Evolutionary conservation across 345 rosid genomes (phyloP), one percentile per base, ranked within the genome.

Genomic region (Eucalyptus regnans): DNA sequence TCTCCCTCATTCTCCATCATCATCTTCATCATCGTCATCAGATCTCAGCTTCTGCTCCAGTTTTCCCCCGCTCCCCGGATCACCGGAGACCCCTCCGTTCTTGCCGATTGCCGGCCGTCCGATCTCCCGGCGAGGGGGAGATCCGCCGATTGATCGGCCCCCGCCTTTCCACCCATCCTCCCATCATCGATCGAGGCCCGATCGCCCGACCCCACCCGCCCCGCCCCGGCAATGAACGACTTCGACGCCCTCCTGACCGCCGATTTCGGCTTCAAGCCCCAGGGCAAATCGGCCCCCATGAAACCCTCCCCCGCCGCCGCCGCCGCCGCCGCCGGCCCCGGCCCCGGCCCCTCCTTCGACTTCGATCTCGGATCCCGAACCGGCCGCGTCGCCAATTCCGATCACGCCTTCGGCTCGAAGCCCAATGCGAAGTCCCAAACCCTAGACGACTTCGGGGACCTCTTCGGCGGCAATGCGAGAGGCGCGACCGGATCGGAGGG

Each of bases 221-320:
- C 79, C 60, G 11, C 66, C 46, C 71, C 86, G 17, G 51, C 79
- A 80, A 93, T 93, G 95, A 93, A 93, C 83, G 95, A 93, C 89
- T 92, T 93, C 51, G 91, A 91, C 13, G 93, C 92, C 50, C 50
- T 92, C 86, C 60, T 93, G 51, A 89, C 90, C 87, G 90, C 91
- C 46, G 95, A 93, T 68, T 91, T 86, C 76, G 94, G 94, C 50
- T 90, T 88, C 93, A 92, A 92, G 84, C 93, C 95, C 49, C 94
- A 92, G 58, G 93, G 95, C 60, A 93, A 92, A 86, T 88, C 94
- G 48, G 93, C 94, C 62, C 95, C 95, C 20, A 93, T 92, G 93
- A 89, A 91, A 13, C 88, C 94, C 66, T 86, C 95, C 52, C 87
- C 89, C 66, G 43, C 31, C 50, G 29, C 90, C 50, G 56, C 27